Conservation (phyloP, 768 basidiomycete species). For the Cantharellus anzutake region DNA sequence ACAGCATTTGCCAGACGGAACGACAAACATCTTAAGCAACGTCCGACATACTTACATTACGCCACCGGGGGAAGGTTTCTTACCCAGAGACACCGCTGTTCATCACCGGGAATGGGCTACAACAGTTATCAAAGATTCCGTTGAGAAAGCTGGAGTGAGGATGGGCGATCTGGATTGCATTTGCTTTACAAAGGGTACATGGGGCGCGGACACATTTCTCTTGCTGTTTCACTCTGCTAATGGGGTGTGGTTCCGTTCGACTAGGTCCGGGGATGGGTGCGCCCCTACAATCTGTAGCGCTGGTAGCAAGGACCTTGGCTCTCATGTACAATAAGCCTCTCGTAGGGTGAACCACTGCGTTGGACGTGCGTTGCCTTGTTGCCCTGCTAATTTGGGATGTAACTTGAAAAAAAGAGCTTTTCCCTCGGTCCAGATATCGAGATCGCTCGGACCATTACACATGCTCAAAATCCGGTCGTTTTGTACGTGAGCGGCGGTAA, state of each 20-base stretch:
- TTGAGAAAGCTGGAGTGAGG: conserved; percentile 44
- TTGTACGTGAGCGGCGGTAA: conserved; percentile 98
- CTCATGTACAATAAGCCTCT: conserved; percentile 79
- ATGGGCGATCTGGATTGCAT: conserved; percentile 82
- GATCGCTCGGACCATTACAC: conserved; percentile 91
- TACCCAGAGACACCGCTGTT: conserved; percentile 85
- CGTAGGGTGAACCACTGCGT: conserved; percentile 99
- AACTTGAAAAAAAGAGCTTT: background rate
- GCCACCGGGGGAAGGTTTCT: conserved; percentile 93
- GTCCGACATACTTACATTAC: conserved; percentile 98
- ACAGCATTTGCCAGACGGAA: conserved; percentile 55
- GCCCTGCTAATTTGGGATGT: conserved; percentile 7
- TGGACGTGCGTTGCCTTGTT: conserved; percentile 47
- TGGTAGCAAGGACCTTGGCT: conserved; percentile 82
- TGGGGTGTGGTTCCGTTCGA: background rate
- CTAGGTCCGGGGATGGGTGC: conserved; percentile 99
- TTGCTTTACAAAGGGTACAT: conserved; percentile 85
- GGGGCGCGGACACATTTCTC: background rate
- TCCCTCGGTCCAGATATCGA: conserved; percentile 59
- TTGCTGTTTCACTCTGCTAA: background rate
- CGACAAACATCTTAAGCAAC: conserved; percentile 68
- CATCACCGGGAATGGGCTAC: conserved; percentile 92
- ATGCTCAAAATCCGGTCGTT: conserved; percentile 86
- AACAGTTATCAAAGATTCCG: conserved; percentile 58
- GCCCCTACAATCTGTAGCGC: conserved; percentile 82